These are phyloP conservation scores for Nicotiana otophora DNA, from an alignment of 257 asterid species.

Conservation along the genomic window DNA sequence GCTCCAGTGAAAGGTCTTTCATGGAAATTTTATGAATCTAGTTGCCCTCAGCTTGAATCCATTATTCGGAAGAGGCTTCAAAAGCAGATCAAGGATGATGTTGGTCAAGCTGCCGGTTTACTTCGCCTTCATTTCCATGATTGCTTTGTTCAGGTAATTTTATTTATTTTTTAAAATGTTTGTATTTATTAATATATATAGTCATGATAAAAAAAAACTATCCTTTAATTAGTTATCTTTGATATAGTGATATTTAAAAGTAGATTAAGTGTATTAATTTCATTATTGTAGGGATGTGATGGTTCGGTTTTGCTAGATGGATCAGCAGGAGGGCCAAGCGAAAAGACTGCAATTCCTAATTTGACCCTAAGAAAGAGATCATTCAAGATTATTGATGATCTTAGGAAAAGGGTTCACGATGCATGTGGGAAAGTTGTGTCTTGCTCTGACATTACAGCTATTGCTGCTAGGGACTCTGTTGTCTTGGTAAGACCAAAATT, in stretches of 20 bases:
- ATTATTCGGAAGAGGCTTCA: constrained; percentile 35
- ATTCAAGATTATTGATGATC: constrained; percentile 38
- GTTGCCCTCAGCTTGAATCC: constrained; percentile 50
- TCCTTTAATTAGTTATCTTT: too few relatives aligned
- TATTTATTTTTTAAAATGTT: background rate
- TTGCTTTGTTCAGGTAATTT: constrained; percentile 53
- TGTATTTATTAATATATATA: too few relatives aligned
- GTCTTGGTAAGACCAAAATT: constrained; percentile 27
- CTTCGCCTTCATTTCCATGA: constrained; percentile 77
- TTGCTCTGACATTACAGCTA: constrained; percentile 38
- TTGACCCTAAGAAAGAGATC: constrained; percentile 38
- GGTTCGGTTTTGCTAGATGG: constrained; percentile 39
- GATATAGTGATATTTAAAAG: too few relatives aligned
- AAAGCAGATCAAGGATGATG: constrained; percentile 37
- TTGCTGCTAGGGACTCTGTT: constrained; percentile 50
- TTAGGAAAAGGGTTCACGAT: constrained; percentile 23
- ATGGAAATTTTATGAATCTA: constrained; percentile 35
- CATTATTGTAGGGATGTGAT: constrained; percentile 26
- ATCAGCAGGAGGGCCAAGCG: constrained; percentile 43
- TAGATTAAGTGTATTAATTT: too few relatives aligned
- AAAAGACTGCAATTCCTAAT: constrained; percentile 40
- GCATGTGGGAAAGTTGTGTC: constrained; percentile 42
- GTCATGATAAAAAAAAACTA: too few relatives aligned
- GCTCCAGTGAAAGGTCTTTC: constrained; percentile 48
- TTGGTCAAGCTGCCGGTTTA: constrained; percentile 71